Conservation (phyloP, 2,329 filamentous ascomycete species). For the Xylaria sp. region DNA sequence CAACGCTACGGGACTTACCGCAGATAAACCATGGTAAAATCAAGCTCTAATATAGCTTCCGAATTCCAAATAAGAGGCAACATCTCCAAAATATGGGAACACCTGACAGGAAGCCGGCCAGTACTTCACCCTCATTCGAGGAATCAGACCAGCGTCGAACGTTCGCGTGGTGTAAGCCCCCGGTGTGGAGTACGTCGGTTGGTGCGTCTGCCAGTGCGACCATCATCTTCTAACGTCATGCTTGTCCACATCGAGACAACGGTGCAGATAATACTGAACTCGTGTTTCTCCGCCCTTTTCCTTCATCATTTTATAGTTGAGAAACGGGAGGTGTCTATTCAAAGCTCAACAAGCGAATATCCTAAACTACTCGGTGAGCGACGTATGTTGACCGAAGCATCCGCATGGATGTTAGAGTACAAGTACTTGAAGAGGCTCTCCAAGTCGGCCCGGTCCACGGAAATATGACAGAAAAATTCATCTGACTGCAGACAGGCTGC, state of each 20-base stretch:
- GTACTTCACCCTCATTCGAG: slow-evolving; percentile 7
- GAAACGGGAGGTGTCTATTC: slow-evolving; percentile 16
- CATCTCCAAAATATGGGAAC: slow-evolving; percentile 25
- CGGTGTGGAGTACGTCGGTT: background rate
- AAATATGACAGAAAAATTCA: slow-evolving; percentile 23
- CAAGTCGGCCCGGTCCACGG: slow-evolving; percentile 31
- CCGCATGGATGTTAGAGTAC: slow-evolving; percentile 20
- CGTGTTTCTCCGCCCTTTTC: background rate
- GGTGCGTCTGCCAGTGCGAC: slow-evolving; percentile 7
- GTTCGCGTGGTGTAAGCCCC: slow-evolving; percentile 8
- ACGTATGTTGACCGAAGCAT: slow-evolving; percentile 22
- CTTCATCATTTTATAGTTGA: background rate
- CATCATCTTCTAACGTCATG: slow-evolving; percentile 10
- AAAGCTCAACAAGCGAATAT: slow-evolving; percentile 12
- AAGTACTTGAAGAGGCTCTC: slow-evolving; percentile 10
- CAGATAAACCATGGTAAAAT: background rate
- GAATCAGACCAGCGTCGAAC: slow-evolving; percentile 31
- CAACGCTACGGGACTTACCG: background rate
- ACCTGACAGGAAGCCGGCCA: background rate
- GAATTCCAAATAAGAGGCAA: slow-evolving; percentile 2
- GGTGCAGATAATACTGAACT: slow-evolving; percentile 8
- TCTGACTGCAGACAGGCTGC: slow-evolving; percentile 19
- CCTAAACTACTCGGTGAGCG: slow-evolving; percentile 31
- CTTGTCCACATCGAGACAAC: slow-evolving; percentile 9
- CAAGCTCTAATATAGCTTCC: background rate